Base-by-base conservation (phyloP, 2,329 filamentous ascomycete species). In the Chaetomium sp. region DNA sequence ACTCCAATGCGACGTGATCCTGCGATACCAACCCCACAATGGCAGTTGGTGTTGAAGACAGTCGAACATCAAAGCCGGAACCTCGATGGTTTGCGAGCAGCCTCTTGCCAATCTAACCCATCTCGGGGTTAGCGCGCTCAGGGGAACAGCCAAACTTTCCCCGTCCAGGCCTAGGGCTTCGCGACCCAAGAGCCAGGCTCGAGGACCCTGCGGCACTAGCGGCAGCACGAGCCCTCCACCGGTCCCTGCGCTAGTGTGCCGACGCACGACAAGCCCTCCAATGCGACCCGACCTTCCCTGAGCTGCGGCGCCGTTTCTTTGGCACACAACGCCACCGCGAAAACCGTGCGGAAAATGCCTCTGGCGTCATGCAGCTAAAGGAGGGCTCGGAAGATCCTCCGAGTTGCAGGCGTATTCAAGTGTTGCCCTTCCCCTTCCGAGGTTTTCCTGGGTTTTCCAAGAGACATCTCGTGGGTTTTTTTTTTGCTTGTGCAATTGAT, bases 361-460 rank as follows among this genome's bases (percentile, higher is more conserved):
- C 62, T 65, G 57, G 63, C 59, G 57, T 62, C 61, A 68, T 66
- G 64, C 64, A 64, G 64, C 64, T 60, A 67, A 63, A 63, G 54
- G 51, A 53, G 60, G 53, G 56, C 51, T 53, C 54, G 50, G 61
- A 35, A 35, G 50, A 54, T 23, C 35, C 19, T 38, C 31, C 49
- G 27, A 13, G 23, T n/a, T n/a, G 13, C 29, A 38, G 33, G 53
- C 25, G n/a, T 60, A 9, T 47, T 47, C 45, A 47, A 21, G 45
- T 47, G 45, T 47, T 47, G 45, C 25, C 38, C n/a, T 42, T 59
- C 63, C 55, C 60, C 38, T 45, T 58, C 60, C 47, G 21, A 42
- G 23, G 19, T 29, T 31, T 55, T 38, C 60, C 47, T 29, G 53
- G 23, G 19, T 29, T 31, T 55, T 38, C 31, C 38, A 50, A 7